phyloP scores from a whole-genome alignment of 371 early-diverging fungal genomes.

The Mucor piriformis region DNA sequence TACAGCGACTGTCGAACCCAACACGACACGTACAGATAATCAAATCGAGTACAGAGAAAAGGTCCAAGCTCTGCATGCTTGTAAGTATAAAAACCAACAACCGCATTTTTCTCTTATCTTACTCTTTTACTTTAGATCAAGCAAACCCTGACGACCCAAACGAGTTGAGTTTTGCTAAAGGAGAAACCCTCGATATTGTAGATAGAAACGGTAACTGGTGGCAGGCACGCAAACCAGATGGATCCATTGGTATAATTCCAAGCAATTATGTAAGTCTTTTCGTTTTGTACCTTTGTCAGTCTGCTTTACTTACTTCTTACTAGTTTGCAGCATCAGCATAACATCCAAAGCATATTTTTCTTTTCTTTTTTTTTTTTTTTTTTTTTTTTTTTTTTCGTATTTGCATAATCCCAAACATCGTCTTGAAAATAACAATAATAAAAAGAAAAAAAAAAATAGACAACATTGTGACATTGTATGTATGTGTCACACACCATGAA shows the following conservation, averaged over 20 bases:
- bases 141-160: conserved; percentile 88
- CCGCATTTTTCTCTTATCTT: background rate
- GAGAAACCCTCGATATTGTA: conserved; percentile 79
- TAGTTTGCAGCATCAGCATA: conserved; percentile 12
- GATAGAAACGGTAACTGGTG: conserved; percentile 93
- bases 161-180: conserved; percentile 83
- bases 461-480: background rate
- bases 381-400: conserved; percentile 7
- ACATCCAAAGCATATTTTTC: conserved; percentile 6
- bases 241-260: conserved; percentile 85
- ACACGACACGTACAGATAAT: background rate
- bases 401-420: background rate
- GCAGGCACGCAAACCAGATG: conserved; percentile 83
- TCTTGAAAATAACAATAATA: no score
- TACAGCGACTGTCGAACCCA: conserved; percentile 16
- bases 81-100: conserved; percentile 13
- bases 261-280: conserved; percentile 72
- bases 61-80: conserved; percentile 35
- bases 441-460: background rate
- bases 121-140: conserved; percentile 47
- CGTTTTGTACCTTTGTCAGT: background rate
- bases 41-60: conserved; percentile 35
- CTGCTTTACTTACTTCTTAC: background rate
- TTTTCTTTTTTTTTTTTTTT: conserved; percentile 13
- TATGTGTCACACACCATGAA: background rate